Percentiles rank a stretch among this genome's conserved stretches.
Evolutionary conservation across 805 yeast species (phyloP).

Genomic region (Yarrowia osloensis): DNA sequence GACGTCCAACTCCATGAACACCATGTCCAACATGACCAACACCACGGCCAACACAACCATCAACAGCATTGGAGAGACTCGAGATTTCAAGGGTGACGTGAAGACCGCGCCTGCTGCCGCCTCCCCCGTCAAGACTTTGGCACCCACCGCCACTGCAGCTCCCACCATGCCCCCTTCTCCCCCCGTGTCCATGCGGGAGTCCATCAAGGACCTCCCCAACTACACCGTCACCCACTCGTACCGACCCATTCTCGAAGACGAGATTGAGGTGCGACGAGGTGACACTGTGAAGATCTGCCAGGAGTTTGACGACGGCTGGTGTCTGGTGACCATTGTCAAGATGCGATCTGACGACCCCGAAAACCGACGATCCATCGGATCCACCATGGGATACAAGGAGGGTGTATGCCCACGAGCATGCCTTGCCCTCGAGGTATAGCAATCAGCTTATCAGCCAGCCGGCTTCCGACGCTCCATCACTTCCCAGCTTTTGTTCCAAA

Average conservation of each 20-base stretch:
- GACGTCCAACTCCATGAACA: slow-evolving; percentile 22
- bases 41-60: slow-evolving; percentile 17
- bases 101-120: not conserved
- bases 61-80: slow-evolving; percentile 11
- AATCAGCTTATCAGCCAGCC: not conserved
- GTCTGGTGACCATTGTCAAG: slow-evolving; percentile 55
- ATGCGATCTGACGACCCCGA: slow-evolving; percentile 27
- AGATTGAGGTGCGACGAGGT: slow-evolving; percentile 63
- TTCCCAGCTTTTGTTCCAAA: not conserved
- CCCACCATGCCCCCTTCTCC: slow-evolving; percentile 39
- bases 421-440: slow-evolving; percentile 18
- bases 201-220: slow-evolving; percentile 26
- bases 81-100: not conserved
- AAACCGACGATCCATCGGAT: slow-evolving; percentile 24
- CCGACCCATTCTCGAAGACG: slow-evolving; percentile 80
- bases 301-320: slow-evolving; percentile 92
- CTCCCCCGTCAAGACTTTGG: not conserved
- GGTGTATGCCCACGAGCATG: slow-evolving; percentile 23
- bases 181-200: slow-evolving; percentile 54
- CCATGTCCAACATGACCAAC: slow-evolving; percentile 15
- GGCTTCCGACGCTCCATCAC: not conserved
- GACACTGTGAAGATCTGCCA: slow-evolving; percentile 75
- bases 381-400: slow-evolving; percentile 15
- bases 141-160: not conserved
- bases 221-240: slow-evolving; percentile 69